Evolutionary conservation across 176 grass and related monocot species (phyloP).

Genomic region (Guadua angustifolia): DNA sequence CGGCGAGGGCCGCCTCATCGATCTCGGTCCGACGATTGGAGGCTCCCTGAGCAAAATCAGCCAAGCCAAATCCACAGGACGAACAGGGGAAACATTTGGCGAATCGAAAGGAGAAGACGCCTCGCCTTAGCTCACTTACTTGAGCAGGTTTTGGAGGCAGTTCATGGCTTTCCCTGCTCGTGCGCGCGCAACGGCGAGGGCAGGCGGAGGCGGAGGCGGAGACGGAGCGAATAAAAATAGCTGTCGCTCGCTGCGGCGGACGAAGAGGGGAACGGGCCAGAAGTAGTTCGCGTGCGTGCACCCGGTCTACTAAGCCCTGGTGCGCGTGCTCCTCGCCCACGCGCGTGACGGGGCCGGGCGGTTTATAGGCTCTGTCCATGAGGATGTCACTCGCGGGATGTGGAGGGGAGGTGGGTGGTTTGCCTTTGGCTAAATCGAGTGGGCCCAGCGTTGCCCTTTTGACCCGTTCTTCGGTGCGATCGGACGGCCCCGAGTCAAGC

Average conservation of each 20-base stretch:
- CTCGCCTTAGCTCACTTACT: slow-evolving; percentile 40
- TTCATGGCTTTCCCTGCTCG: slow-evolving; percentile 51
- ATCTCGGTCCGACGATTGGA: slow-evolving; percentile 57
- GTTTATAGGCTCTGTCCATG: slow-evolving; percentile 38
- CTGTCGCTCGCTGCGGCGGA: not conserved
- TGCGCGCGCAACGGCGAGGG: not conserved
- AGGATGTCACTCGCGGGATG: not conserved
- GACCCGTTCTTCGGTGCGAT: slow-evolving; percentile 41
- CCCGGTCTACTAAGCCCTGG: slow-evolving; percentile 18
- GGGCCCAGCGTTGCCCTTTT: slow-evolving; percentile 41
- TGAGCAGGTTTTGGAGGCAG: slow-evolving; percentile 69
- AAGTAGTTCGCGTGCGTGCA: slow-evolving; percentile 20
- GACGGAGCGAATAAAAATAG: not conserved
- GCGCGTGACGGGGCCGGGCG: not conserved
- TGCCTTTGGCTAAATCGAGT: slow-evolving; percentile 41
- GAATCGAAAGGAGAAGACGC: not conserved
- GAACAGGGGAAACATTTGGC: not conserved
- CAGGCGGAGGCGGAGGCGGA: not conserved
- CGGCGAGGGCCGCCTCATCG: slow-evolving; percentile 61
- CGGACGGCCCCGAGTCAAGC: slow-evolving; percentile 37
- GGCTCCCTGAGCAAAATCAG: slow-evolving; percentile 50
- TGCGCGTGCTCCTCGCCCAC: not conserved
- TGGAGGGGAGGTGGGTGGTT: not conserved
- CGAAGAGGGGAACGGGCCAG: not conserved
- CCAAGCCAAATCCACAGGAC: not conserved